phyloP scores from a whole-genome alignment of 495 filamentous ascomycete species.

The Hamigera avellanea region DNA sequence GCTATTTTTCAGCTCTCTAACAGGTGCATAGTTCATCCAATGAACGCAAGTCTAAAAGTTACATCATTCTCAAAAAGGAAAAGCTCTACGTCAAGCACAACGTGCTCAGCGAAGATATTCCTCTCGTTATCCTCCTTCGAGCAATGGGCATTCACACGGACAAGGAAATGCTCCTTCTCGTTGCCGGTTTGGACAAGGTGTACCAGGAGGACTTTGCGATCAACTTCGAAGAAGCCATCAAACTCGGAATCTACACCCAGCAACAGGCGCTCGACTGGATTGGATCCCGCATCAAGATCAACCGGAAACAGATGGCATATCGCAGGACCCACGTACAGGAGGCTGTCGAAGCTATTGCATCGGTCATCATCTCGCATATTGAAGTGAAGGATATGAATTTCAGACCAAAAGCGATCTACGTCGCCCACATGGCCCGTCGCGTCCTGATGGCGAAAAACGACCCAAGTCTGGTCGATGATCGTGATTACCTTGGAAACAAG shows the following conservation, averaged over 20 bases:
- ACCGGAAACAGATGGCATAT: slow-evolving; percentile 43
- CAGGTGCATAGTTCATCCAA: slow-evolving; percentile 64
- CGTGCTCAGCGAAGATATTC: slow-evolving; percentile 80
- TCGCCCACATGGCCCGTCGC: slow-evolving; percentile 90
- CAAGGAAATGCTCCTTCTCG: slow-evolving; percentile 80
- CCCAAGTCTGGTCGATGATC: slow-evolving; percentile 78
- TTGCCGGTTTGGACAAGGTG: slow-evolving; percentile 67
- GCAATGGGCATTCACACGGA: slow-evolving; percentile 91
- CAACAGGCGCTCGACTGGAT: slow-evolving; percentile 92
- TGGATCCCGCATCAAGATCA: slow-evolving; percentile 74
- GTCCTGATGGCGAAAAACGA: slow-evolving; percentile 90
- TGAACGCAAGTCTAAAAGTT: slow-evolving; percentile 93
- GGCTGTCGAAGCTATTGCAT: slow-evolving; percentile 80
- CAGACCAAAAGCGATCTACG: slow-evolving; percentile 86
- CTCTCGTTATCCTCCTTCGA: slow-evolving; percentile 83
- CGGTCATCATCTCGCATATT: slow-evolving; percentile 86
- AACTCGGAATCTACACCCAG: slow-evolving; percentile 73
- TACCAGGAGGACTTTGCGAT: slow-evolving; percentile 91
- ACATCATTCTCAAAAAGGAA: slow-evolving; percentile 86
- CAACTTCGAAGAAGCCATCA: slow-evolving; percentile 86
- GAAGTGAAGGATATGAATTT: slow-evolving; percentile 84
- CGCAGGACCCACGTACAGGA: slow-evolving; percentile 70
- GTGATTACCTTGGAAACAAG: slow-evolving; percentile 98
- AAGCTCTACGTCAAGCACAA: slow-evolving; percentile 85
- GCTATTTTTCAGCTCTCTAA: neutral